A percentile compares a stretch with the other conserved stretches of the same genome.
These are phyloP conservation scores for Trichoderma atrobrunneum DNA, from an alignment of 2,329 filamentous ascomycete genomes.

Conservation along the genomic window DNA sequence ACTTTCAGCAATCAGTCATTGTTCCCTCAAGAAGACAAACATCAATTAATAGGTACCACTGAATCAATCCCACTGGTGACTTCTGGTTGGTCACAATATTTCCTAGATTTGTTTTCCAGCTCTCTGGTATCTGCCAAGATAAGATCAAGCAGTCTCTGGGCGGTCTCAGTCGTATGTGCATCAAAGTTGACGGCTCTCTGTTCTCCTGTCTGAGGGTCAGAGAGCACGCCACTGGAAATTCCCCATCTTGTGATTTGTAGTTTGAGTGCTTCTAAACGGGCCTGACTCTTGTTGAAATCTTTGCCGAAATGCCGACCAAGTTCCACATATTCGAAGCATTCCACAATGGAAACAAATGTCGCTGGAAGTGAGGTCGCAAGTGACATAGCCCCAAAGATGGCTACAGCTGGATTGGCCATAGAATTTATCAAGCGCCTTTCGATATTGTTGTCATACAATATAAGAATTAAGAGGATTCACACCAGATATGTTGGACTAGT, in stretches of 20 bases:
- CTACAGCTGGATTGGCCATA: not conserved
- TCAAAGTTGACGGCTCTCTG: not conserved
- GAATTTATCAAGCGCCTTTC: accelerated
- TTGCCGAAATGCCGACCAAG: not conserved
- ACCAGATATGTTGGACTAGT: not conserved
- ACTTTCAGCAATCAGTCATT: not conserved
- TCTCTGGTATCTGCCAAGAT: not conserved
- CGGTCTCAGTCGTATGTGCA: not conserved
- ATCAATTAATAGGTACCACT: not conserved
- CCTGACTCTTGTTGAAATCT: not conserved
- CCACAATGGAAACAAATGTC: not conserved
- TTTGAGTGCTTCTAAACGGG: not conserved
- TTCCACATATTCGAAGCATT: not conserved
- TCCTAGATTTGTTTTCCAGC: not conserved
- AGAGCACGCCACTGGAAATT: not conserved
- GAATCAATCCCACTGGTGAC: accelerated
- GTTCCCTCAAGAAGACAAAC: accelerated
- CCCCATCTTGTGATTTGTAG: not conserved
- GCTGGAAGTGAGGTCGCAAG: not conserved
- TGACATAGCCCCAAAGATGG: not conserved
- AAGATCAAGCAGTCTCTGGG: not conserved
- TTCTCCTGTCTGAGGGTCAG: not conserved
- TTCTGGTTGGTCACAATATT: not conserved
- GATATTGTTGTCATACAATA: not conserved
- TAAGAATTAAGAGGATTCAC: not conserved